phyloP scores from a whole-genome alignment of 306 rosid genomes.

The Vicia sativa region DNA sequence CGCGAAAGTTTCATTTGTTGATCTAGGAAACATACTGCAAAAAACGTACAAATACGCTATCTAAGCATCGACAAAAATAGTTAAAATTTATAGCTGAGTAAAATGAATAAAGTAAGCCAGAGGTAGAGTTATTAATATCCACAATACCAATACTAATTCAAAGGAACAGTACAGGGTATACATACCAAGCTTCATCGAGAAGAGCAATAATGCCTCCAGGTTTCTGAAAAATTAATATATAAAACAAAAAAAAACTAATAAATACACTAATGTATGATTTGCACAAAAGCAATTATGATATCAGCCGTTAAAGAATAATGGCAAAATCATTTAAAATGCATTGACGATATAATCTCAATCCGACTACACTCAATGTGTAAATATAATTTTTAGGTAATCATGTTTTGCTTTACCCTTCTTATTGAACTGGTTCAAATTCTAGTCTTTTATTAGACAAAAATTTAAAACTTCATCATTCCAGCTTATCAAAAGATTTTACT shows the following conservation, averaged over 20 bases:
- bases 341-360: conserved; percentile 19
- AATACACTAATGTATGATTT: conserved; percentile 24
- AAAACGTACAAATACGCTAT: conserved; percentile 40
- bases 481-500: not conserved
- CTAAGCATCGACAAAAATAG: conserved; percentile 27
- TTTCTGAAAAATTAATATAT: conserved; percentile 71
- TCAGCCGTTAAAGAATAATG: conserved; percentile 29
- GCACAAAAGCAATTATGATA: conserved; percentile 16
- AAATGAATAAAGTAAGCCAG: conserved; percentile 34
- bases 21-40: conserved; percentile 98
- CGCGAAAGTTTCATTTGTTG: conserved; percentile 97
- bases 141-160: conserved; percentile 13
- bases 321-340: conserved; percentile 10
- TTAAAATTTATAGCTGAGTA: conserved; percentile 15
- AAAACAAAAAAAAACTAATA: conserved; percentile 11
- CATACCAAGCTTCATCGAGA: conserved; percentile 98
- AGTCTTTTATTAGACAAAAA: not conserved
- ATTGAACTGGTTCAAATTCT: not conserved
- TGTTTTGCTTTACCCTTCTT: conserved; percentile 17
- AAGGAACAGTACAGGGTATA: conserved; percentile 32
- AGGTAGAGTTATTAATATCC: conserved; percentile 28
- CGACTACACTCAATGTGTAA: conserved; percentile 14
- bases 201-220: conserved; percentile 99
- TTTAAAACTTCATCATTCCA: not conserved
- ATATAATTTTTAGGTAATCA: conserved; percentile 30